A percentile compares a stretch with the other conserved stretches of the same genome.
phyloP scores from a whole-genome alignment of 805 yeast species.

The Metschnikowia borealis region DNA sequence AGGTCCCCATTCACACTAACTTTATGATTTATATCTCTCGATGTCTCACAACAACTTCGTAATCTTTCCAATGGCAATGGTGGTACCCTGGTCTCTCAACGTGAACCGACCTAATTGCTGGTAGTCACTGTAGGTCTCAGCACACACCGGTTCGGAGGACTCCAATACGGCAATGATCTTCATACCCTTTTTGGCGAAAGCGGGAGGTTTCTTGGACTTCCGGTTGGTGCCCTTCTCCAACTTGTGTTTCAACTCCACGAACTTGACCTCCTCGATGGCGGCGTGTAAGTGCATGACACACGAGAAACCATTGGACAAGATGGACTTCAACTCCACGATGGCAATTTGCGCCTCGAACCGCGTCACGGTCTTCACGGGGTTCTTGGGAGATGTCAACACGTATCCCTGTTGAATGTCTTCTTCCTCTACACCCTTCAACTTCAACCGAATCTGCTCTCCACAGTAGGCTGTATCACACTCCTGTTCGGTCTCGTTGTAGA shows the following conservation, averaged over 20 bases:
- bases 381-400: slow-evolving; percentile 78
- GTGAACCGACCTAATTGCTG: slow-evolving; percentile 98
- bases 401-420: slow-evolving; percentile 92
- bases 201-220: slow-evolving; percentile 94
- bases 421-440: slow-evolving; percentile 93
- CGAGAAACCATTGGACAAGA: slow-evolving; percentile 90
- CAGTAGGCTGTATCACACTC: slow-evolving; percentile 87
- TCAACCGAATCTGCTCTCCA: slow-evolving; percentile 96
- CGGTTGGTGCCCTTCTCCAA: slow-evolving; percentile 96
- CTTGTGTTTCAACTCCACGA: slow-evolving; percentile 81
- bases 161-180: slow-evolving; percentile 91
- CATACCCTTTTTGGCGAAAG: slow-evolving; percentile 98
- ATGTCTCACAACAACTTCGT: slow-evolving; percentile 60
- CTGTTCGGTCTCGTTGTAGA: slow-evolving; percentile 92
- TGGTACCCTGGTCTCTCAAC: slow-evolving; percentile 95
- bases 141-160: slow-evolving; percentile 82
- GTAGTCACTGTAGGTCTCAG: slow-evolving; percentile 86
- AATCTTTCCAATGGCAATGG: slow-evolving; percentile 98
- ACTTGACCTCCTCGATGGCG: slow-evolving; percentile 91
- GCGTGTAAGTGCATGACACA: slow-evolving; percentile 99
- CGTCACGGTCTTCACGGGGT: slow-evolving; percentile 89
- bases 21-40: background rate
- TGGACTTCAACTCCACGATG: slow-evolving; percentile 92
- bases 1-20: background rate
- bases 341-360: slow-evolving; percentile 95